These are phyloP conservation scores for Coffea eugenioides DNA, from an alignment of 257 asterid genomes.

Conservation along the genomic window DNA sequence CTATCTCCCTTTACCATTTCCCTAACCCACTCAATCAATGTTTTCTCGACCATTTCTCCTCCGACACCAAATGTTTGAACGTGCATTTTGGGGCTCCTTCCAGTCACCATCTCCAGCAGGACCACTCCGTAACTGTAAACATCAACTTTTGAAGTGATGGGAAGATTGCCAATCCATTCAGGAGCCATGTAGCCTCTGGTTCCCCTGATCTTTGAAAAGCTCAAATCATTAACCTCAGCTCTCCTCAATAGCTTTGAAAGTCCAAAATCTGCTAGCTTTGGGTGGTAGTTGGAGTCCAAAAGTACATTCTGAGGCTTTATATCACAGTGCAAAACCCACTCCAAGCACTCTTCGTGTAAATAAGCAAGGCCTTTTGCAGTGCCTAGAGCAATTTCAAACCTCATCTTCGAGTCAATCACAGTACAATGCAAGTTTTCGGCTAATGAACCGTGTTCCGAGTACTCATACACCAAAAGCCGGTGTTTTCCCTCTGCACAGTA, in stretches of 20 bases:
- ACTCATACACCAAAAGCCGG: conserved; percentile 34
- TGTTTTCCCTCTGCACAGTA: conserved; percentile 31
- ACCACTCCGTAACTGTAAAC: conserved; percentile 43
- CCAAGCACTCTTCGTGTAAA: conserved; percentile 41
- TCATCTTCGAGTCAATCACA: conserved; percentile 32
- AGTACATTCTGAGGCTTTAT: conserved; percentile 45
- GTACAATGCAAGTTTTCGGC: conserved; percentile 23
- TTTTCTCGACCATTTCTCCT: background rate
- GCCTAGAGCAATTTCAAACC: conserved; percentile 32
- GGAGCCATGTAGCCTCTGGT: conserved; percentile 52
- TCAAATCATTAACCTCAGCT: conserved; percentile 8
- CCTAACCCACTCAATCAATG: background rate
- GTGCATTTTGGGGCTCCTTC: conserved; percentile 15
- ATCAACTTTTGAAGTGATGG: conserved; percentile 42
- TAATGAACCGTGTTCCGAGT: conserved; percentile 33
- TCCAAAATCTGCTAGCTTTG: conserved; percentile 46
- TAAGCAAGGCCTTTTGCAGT: conserved; percentile 41
- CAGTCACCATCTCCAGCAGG: conserved; percentile 35
- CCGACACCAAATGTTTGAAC: background rate
- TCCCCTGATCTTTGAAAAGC: conserved; percentile 32
- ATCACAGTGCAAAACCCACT: conserved; percentile 48
- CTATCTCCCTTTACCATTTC: background rate
- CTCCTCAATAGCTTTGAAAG: conserved; percentile 24
- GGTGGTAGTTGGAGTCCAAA: conserved; percentile 22
- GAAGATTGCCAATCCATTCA: conserved; percentile 37